These are phyloP conservation scores for Biscogniauxia sp. DNA, from an alignment of 2,329 filamentous ascomycete genomes.

Conservation along the genomic window DNA sequence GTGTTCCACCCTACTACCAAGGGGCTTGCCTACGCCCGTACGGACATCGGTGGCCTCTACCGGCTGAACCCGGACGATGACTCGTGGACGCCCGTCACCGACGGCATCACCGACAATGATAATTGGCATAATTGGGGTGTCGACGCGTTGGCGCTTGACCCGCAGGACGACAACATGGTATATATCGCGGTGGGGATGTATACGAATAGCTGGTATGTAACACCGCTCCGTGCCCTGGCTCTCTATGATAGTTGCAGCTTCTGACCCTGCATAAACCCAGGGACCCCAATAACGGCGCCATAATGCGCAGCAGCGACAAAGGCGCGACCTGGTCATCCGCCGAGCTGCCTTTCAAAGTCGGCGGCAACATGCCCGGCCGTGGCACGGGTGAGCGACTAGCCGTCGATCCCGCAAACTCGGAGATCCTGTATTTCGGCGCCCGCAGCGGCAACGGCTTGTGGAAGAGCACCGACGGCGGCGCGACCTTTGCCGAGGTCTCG, in stretches of 20 bases:
- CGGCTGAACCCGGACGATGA: constrained; percentile 52
- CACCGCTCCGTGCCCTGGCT: background rate
- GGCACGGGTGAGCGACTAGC: constrained; percentile 58
- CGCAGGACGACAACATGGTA: constrained; percentile 49
- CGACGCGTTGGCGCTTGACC: constrained; percentile 55
- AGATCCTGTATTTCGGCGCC: constrained; percentile 57
- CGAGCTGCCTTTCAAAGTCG: constrained; percentile 56
- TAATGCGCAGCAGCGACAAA: constrained; percentile 52
- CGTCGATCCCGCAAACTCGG: constrained; percentile 55
- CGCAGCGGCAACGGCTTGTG: constrained; percentile 58
- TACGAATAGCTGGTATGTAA: constrained; percentile 51
- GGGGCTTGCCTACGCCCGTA: constrained; percentile 54
- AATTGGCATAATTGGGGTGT: constrained; percentile 57
- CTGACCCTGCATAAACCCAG: constrained; percentile 17
- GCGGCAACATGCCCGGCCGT: constrained; percentile 61
- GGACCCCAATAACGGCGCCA: constrained; percentile 54
- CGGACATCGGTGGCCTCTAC: constrained; percentile 58
- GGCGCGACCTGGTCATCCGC: constrained; percentile 51
- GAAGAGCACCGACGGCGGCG: constrained; percentile 56
- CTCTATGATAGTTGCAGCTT: background rate
- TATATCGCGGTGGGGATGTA: constrained; percentile 57
- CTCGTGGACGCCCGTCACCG: constrained; percentile 53
- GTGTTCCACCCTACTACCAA: constrained; percentile 53
- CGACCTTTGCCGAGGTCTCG: constrained; percentile 50
- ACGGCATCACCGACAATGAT: constrained; percentile 41